Conservation (phyloP, 108 stramenopile genomes). For the Nitzschia sp. region DNA sequence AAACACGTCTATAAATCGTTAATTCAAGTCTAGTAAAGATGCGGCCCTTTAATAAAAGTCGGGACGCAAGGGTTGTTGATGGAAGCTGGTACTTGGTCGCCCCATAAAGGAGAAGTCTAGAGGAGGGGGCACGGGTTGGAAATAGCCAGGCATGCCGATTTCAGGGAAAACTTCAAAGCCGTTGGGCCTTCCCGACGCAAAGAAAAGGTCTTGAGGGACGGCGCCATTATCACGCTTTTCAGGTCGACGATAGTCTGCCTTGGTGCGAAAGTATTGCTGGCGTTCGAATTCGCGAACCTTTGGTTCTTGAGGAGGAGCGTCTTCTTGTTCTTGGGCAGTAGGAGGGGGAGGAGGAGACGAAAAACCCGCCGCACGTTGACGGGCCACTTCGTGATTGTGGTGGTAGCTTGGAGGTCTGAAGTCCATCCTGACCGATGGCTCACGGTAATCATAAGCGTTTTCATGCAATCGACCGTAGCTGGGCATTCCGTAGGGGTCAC, state of each 20-base stretch:
- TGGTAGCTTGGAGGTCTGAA: neutral
- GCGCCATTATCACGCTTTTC: too few species aligned
- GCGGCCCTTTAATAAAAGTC: constrained; percentile 1
- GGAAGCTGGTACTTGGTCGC: constrained; percentile 5
- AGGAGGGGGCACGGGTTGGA: neutral
- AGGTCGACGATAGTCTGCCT: neutral
- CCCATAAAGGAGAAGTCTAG: neutral
- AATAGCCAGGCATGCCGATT: neutral
- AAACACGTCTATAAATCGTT: too few species aligned
- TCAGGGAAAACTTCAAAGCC: neutral
- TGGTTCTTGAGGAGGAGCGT: neutral
- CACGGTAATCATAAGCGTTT: neutral
- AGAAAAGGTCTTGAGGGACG: neutral
- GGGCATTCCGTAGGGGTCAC: constrained; percentile 1
- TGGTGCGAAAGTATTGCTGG: neutral
- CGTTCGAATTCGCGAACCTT: neutral
- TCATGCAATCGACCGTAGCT: constrained; percentile 1
- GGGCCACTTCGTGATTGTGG: neutral
- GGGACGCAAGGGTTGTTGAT: neutral
- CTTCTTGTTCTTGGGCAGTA: too few species aligned
- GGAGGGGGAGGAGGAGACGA: neutral
- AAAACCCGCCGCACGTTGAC: neutral
- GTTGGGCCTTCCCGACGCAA: neutral
- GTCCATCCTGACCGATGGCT: neutral
- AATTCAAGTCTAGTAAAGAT: neutral